phyloP scores from a whole-genome alignment of 306 rosid genomes.

The Quercus parvula region DNA sequence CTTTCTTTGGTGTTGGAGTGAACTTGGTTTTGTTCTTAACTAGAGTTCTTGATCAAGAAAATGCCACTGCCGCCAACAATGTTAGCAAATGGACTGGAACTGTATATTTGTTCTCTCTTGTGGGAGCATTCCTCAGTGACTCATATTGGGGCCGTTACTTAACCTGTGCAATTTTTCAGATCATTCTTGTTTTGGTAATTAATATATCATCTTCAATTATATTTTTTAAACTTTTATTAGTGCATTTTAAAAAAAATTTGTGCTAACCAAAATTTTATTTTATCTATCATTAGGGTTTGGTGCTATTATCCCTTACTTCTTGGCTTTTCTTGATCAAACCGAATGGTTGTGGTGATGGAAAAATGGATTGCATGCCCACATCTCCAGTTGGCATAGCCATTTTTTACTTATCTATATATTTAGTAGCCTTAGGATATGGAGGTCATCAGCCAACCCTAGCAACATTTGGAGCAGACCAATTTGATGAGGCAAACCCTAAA shows the following conservation, averaged over 20 bases:
- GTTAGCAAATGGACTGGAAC: slow-evolving; percentile 66
- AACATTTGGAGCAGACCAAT: slow-evolving; percentile 64
- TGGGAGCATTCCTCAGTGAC: slow-evolving; percentile 62
- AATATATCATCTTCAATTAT: not conserved
- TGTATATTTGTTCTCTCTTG: slow-evolving; percentile 47
- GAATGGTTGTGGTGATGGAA: slow-evolving; percentile 37
- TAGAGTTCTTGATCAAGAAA: slow-evolving; percentile 47
- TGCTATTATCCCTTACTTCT: slow-evolving; percentile 36
- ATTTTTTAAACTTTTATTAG: not conserved
- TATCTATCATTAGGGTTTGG: slow-evolving; percentile 42
- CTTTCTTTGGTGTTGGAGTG: slow-evolving; percentile 66
- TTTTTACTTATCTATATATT: slow-evolving; percentile 50
- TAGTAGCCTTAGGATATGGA: slow-evolving; percentile 61
- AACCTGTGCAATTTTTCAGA: slow-evolving; percentile 48
- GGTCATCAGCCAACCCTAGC: slow-evolving; percentile 65
- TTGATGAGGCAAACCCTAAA: slow-evolving; percentile 25
- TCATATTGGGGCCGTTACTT: slow-evolving; percentile 59
- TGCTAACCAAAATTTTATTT: not conserved
- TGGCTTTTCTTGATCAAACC: slow-evolving; percentile 41
- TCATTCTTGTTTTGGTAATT: slow-evolving; percentile 40
- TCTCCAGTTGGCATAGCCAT: slow-evolving; percentile 23
- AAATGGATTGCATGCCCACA: slow-evolving; percentile 21
- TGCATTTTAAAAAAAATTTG: not conserved
- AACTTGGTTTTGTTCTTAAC: slow-evolving; percentile 57
- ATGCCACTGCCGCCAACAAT: slow-evolving; percentile 46